These are phyloP conservation scores for Leersia perrieri DNA, from an alignment of 176 grass and related monocot species.

Conservation along the genomic window DNA sequence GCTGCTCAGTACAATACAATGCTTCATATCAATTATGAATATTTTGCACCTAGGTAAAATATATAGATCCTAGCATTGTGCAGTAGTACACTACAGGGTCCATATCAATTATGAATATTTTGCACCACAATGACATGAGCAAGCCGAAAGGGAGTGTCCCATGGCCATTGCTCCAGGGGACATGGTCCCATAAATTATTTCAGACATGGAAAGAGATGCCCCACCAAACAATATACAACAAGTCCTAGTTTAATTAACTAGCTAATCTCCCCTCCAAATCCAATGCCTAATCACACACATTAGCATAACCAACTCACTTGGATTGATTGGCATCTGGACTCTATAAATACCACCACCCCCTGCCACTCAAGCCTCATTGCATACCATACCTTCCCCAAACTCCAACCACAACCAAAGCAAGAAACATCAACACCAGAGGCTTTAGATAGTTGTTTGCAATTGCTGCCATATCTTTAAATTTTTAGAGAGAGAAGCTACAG, in stretches of 20 bases:
- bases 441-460: not conserved
- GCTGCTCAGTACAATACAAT: not conserved
- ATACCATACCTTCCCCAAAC: not conserved
- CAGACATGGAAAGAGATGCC: slow-evolving; percentile 35
- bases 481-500: not conserved
- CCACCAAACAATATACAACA: not conserved
- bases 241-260: not conserved
- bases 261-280: not conserved
- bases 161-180: not conserved
- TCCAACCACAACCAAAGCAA: not conserved
- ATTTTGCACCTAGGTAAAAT: not conserved
- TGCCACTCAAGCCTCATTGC: not conserved
- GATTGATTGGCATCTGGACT: not conserved
- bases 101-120: not conserved
- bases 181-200: slow-evolving; percentile 28
- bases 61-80: not conserved
- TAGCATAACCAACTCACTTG: not conserved
- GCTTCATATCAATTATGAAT: not conserved
- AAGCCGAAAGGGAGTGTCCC: slow-evolving; percentile 14
- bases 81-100: not conserved
- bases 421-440: not conserved
- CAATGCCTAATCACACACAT: not conserved
- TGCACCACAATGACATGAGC: not conserved
- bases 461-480: not conserved
- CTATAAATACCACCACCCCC: slow-evolving; percentile 24